Evolutionary conservation across 345 rosid species (phyloP).

Genomic region (Gossypium longicalyx): DNA sequence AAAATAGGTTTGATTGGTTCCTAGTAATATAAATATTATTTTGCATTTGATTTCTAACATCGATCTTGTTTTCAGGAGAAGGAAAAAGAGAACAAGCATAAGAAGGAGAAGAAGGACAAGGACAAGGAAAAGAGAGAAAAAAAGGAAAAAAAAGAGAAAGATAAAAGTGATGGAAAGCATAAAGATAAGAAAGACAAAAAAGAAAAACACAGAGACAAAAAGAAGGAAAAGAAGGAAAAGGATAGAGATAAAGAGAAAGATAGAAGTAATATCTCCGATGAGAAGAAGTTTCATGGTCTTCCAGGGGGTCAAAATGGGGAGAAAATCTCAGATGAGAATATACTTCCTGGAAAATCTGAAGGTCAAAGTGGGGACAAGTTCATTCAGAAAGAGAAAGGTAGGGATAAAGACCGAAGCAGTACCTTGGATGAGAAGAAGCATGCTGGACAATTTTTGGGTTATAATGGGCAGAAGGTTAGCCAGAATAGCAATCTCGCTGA

Average conservation of each 20-base stretch:
- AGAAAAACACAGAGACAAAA: constrained; percentile 37
- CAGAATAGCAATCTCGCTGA: constrained; percentile 25
- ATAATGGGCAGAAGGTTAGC: constrained; percentile 25
- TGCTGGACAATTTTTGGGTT: constrained; percentile 22
- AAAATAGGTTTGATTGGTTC: neutral
- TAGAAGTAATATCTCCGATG: constrained; percentile 28
- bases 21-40: neutral
- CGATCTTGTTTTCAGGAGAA: constrained; percentile 38
- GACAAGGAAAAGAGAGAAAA: constrained; percentile 40
- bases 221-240: constrained; percentile 36
- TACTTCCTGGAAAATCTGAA: constrained; percentile 23
- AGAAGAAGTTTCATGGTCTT: constrained; percentile 26
- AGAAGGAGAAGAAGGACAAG: constrained; percentile 31
- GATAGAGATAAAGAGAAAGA: constrained; percentile 35
- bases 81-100: constrained; percentile 46
- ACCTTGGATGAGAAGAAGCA: constrained; percentile 29
- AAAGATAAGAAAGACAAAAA: constrained; percentile 47
- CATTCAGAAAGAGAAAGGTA: constrained; percentile 26
- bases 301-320: constrained; percentile 27
- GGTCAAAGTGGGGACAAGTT: constrained; percentile 29
- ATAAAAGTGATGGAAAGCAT: constrained; percentile 43
- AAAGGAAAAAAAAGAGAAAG: constrained; percentile 44
- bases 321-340: constrained; percentile 30
- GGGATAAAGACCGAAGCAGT: constrained; percentile 26
- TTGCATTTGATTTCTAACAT: constrained; percentile 2